Conservation (phyloP, 176 grass and related monocot species). For the Sorghum bicolor region DNA sequence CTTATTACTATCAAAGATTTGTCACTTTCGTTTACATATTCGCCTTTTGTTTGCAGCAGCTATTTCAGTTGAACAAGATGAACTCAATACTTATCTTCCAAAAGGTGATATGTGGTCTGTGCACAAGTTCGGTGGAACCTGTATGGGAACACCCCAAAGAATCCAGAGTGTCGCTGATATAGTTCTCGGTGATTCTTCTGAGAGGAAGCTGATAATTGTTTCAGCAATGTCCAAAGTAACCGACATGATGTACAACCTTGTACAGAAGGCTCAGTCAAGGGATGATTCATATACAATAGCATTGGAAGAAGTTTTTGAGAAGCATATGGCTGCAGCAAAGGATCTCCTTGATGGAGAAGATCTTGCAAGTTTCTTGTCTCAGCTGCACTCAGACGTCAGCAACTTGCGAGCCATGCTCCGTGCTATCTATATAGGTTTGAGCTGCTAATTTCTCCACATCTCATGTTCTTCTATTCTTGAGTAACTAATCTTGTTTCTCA, state of each 20-base stretch:
- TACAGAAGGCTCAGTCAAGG: conserved; percentile 83
- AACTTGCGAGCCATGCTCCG: conserved; percentile 89
- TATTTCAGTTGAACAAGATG: conserved; percentile 67
- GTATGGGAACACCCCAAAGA: conserved; percentile 86
- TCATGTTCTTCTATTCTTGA: conserved; percentile 15
- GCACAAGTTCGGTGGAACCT: conserved; percentile 98
- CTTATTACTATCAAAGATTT: conserved; percentile 18
- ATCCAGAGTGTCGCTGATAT: conserved; percentile 96
- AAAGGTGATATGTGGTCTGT: conserved; percentile 99
- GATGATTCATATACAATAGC: conserved; percentile 74
- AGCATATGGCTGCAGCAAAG: conserved; percentile 82
- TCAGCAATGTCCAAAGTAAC: conserved; percentile 99
- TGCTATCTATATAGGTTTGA: conserved; percentile 92
- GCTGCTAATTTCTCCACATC: conserved; percentile 16
- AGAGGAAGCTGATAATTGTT: conserved; percentile 86
- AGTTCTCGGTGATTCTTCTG: conserved; percentile 71
- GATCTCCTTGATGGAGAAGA: conserved; percentile 93
- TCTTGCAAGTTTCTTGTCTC: conserved; percentile 80
- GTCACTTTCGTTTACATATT: conserved; percentile 2
- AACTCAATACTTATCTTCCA: conserved; percentile 47
- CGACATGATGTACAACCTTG: conserved; percentile 93
- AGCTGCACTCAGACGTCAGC: conserved; percentile 73
- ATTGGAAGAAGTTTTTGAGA: conserved; percentile 78
- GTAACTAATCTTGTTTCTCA: neutral
- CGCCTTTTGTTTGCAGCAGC: conserved; percentile 45